Conservation (phyloP, 2,329 filamentous ascomycete genomes). For the Capronia epimyces region DNA sequence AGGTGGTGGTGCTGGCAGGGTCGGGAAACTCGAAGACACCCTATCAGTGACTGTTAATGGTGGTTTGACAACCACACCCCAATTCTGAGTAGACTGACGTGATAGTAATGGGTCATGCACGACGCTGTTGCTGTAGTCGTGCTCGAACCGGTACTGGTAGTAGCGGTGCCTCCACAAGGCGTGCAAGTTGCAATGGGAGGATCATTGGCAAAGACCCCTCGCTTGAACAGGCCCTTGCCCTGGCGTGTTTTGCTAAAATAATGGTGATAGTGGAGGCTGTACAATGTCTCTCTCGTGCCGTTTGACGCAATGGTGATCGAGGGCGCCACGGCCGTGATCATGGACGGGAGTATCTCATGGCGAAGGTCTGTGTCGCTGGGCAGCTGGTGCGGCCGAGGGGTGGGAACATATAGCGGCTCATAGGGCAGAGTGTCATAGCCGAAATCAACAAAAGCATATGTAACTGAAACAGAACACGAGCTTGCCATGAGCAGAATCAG, state of each 20-base stretch:
- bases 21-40: constrained; percentile 23
- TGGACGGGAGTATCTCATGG: constrained; percentile 19
- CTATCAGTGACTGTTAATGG: constrained; percentile 1
- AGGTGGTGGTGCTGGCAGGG: constrained; percentile 2
- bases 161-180: constrained; percentile 16
- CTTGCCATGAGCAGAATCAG: constrained; percentile 11
- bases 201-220: constrained; percentile 24
- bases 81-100: constrained; percentile 7
- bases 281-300: constrained; percentile 19
- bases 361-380: constrained; percentile 19
- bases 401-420: constrained; percentile 13
- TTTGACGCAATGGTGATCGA: constrained; percentile 18
- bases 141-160: not conserved
- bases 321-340: constrained; percentile 26
- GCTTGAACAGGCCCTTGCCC: constrained; percentile 20
- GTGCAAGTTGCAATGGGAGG: constrained; percentile 25
- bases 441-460: constrained; percentile 22
- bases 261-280: constrained; percentile 25
- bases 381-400: constrained; percentile 24
- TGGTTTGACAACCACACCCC: not conserved
- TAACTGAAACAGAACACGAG: constrained; percentile 4
- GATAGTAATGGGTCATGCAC: constrained; percentile 15
- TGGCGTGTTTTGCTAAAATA: constrained; percentile 19
- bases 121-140: constrained; percentile 8
- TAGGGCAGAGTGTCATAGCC: constrained; percentile 19